Percentiles rank a stretch among this genome's conserved stretches.
phyloP scores from a whole-genome alignment of 768 basidiomycete genomes.

The Phylloporus sp. region DNA sequence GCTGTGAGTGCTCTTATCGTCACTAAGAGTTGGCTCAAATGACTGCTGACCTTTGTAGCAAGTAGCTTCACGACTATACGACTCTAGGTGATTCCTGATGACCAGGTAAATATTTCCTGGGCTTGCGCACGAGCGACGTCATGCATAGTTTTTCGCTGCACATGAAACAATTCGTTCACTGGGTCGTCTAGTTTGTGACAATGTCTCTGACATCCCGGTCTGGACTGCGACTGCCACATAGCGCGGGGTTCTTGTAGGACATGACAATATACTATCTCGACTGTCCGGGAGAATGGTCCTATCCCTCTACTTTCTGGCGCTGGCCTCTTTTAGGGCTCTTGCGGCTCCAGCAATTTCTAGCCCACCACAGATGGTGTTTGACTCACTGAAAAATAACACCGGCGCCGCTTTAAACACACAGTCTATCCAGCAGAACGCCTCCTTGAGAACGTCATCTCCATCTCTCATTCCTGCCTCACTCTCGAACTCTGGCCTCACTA shows the following conservation, averaged over 20 bases:
- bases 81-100: too few species aligned
- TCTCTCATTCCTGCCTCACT: neutral
- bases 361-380: neutral
- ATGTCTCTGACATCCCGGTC: neutral
- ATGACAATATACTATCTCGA: neutral
- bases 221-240: slow-evolving; percentile 2
- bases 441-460: neutral
- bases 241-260: neutral
- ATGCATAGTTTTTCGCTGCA: too few species aligned
- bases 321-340: slow-evolving; percentile 7
- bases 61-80: too few species aligned
- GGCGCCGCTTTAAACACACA: neutral
- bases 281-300: slow-evolving; percentile 6
- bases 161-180: neutral
- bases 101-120: neutral
- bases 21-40: too few species aligned
- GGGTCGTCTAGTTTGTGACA: slow-evolving; percentile 1
- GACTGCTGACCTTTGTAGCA: too few species aligned
- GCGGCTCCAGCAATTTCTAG: slow-evolving; percentile 12
- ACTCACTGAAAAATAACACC: neutral
- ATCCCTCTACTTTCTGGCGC: slow-evolving; percentile 11
- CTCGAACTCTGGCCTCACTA: neutral
- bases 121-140: too few species aligned
- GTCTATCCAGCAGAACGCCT: neutral
- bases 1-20: too few species aligned